phyloP scores from a whole-genome alignment of 179 eudicot genomes.

The Drosera spatulata region DNA sequence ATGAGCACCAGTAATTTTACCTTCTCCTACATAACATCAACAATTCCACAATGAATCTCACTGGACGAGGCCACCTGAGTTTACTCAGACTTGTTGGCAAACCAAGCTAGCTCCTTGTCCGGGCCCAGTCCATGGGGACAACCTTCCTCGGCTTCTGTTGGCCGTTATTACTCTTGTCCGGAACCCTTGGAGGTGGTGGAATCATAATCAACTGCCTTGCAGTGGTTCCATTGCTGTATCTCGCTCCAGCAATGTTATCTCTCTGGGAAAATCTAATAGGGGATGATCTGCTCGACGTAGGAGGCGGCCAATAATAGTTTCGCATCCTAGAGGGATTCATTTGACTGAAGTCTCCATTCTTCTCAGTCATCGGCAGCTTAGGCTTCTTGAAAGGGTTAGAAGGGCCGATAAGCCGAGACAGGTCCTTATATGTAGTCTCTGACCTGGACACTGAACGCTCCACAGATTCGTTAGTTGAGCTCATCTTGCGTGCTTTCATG shows the following conservation, averaged over 20 bases:
- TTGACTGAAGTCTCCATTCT: conserved; percentile 21
- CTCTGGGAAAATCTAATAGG: conserved; percentile 30
- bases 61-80: neutral
- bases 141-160: conserved; percentile 42
- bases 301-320: conserved; percentile 32
- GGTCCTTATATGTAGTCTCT: conserved; percentile 10
- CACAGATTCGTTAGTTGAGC: conserved; percentile 30
- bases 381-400: conserved; percentile 44
- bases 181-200: conserved; percentile 35
- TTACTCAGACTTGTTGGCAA: neutral
- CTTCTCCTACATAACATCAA: conserved; percentile 2
- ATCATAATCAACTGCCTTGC: conserved; percentile 31
- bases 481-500: conserved; percentile 64
- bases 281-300: conserved; percentile 48
- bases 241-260: conserved; percentile 24
- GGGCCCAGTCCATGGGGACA: conserved; percentile 35
- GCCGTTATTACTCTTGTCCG: conserved; percentile 23
- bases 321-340: conserved; percentile 18
- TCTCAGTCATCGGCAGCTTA: conserved; percentile 33
- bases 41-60: conserved; percentile 12
- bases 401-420: conserved; percentile 13
- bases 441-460: conserved; percentile 25
- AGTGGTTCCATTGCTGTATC: conserved; percentile 17
- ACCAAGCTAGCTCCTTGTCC: conserved; percentile 25
- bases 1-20: conserved; percentile 9